These are phyloP conservation scores for Trichoderma simmonsii DNA, from an alignment of 2,329 filamentous ascomycete species.

Conservation along the genomic window DNA sequence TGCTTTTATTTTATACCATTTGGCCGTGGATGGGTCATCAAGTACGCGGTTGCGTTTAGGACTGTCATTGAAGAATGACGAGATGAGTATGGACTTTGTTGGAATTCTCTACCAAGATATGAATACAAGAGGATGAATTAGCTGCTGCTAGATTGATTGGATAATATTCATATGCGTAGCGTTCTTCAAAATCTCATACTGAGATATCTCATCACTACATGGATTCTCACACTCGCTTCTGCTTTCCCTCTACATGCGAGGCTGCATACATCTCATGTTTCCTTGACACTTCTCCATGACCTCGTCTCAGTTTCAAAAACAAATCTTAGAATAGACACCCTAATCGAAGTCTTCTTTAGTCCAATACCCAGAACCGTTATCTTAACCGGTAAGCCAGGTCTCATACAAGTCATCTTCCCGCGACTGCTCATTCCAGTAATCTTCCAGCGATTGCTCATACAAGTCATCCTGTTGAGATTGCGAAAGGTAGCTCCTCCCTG, in stretches of 20 bases:
- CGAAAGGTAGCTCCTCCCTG: background rate
- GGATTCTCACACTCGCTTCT: background rate
- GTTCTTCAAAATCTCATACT: background rate
- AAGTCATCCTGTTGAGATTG: background rate
- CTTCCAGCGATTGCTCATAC: too few relatives aligned
- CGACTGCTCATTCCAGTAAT: too few relatives aligned
- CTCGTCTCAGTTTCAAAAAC: too few relatives aligned
- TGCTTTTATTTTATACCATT: background rate
- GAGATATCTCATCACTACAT: background rate
- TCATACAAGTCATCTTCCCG: background rate
- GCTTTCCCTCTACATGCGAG: too few relatives aligned
- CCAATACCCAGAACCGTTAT: too few relatives aligned
- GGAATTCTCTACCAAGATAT: background rate
- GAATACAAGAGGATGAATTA: background rate
- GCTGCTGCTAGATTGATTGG: background rate
- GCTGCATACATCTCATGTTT: too few relatives aligned
- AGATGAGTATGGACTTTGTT: background rate
- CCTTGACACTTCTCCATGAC: too few relatives aligned
- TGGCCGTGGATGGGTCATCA: background rate
- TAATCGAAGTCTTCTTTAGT: too few relatives aligned
- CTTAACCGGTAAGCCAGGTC: too few relatives aligned
- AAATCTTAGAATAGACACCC: too few relatives aligned
- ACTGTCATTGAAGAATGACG: background rate
- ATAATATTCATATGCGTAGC: background rate
- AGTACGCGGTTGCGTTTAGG: background rate